Conservation (phyloP, 441 rosid species). For the Theobroma grandiflorum region DNA sequence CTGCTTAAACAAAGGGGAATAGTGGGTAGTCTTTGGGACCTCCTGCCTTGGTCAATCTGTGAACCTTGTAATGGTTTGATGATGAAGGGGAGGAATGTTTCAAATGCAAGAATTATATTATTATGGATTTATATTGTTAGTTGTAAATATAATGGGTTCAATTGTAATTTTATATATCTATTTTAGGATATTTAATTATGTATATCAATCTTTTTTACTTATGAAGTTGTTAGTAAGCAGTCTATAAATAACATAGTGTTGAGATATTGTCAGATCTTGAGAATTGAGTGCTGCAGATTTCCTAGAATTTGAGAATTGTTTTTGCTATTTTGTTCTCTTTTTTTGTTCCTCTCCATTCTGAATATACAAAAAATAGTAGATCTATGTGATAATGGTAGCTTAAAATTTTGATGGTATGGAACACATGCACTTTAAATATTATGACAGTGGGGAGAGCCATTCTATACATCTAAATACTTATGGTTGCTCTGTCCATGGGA, state of each 20-base stretch:
- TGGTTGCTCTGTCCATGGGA: constrained; percentile 17
- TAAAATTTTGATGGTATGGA: constrained; percentile 15
- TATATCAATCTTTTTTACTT: neutral
- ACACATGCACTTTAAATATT: neutral
- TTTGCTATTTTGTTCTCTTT: neutral
- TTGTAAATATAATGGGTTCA: neutral
- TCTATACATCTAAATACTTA: constrained; percentile 18
- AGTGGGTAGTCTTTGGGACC: neutral
- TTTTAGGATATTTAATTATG: neutral
- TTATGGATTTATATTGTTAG: neutral
- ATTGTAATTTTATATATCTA: neutral
- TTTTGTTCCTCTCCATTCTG: neutral
- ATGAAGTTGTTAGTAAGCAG: neutral
- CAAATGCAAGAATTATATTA: neutral
- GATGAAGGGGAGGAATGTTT: constrained; percentile 2
- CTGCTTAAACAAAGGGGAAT: neutral
- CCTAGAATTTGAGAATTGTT: neutral
- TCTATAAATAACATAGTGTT: neutral
- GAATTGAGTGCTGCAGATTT: neutral
- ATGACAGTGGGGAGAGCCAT: neutral
- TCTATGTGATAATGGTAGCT: no score
- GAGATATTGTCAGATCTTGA: neutral
- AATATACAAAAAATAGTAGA: neutral
- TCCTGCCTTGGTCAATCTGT: neutral
- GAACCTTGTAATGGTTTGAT: neutral